Evolutionary conservation across 2,329 filamentous ascomycete species (phyloP).

Genomic region (Mollisiaceae sp.): DNA sequence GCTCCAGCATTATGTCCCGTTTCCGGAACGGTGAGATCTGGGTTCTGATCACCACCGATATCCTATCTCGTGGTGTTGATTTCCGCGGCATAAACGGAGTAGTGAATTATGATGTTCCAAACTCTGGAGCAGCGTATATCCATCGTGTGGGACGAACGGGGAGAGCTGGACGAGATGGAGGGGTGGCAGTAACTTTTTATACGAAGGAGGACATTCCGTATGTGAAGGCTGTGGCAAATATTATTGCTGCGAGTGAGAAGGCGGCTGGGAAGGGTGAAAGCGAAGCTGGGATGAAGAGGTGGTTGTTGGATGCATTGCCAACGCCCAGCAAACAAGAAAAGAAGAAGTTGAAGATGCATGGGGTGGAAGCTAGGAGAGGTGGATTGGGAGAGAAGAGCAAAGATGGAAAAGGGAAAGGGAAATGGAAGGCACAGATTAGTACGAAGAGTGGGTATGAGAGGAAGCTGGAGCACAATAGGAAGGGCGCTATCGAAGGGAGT

Average conservation of each 20-base stretch:
- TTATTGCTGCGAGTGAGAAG: conserved; percentile 83
- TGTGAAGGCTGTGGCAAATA: conserved; percentile 90
- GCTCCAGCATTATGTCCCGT: conserved; percentile 81
- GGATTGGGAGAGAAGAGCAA: conserved; percentile 47
- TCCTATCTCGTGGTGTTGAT: conserved; percentile 90
- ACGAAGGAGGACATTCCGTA: conserved; percentile 93
- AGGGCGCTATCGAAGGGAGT: conserved; percentile 66
- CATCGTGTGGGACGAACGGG: conserved; percentile 93
- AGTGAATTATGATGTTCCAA: conserved; percentile 96
- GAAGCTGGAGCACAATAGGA: conserved; percentile 68
- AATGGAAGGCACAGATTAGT: conserved; percentile 67
- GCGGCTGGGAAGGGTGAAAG: conserved; percentile 61
- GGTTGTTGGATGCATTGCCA: conserved; percentile 87
- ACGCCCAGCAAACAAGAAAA: conserved; percentile 82
- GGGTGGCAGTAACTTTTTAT: conserved; percentile 91
- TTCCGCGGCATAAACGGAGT: conserved; percentile 95
- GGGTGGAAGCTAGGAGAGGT: conserved; percentile 73
- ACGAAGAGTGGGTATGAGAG: conserved; percentile 80
- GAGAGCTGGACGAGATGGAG: conserved; percentile 83
- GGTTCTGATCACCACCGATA: conserved; percentile 95
- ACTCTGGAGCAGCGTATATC: conserved; percentile 87
- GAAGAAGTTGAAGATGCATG: conserved; percentile 79
- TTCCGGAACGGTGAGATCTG: conserved; percentile 94
- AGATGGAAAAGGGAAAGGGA: conserved; percentile 38
- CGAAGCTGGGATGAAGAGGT: conserved; percentile 72